A percentile compares a stretch with the other conserved stretches of the same genome.
These are phyloP conservation scores for Lactifluus volemus DNA, from an alignment of 768 basidiomycete genomes.

Conservation along the genomic window DNA sequence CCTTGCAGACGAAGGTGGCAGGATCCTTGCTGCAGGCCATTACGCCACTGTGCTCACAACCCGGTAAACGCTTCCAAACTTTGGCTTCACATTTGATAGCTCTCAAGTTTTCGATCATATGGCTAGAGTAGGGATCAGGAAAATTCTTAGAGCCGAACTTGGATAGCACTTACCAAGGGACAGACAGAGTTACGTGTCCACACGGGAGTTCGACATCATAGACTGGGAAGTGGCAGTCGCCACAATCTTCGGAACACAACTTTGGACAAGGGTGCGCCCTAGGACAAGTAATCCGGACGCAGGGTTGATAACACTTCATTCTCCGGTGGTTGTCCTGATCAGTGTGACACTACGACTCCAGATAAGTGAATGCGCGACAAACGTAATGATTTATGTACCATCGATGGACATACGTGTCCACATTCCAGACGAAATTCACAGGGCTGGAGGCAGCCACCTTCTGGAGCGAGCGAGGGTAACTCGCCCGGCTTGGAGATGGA, in stretches of 20 bases:
- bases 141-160: neutral
- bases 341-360: slow-evolving; percentile 18
- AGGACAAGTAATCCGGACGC: slow-evolving; percentile 19
- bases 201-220: slow-evolving; percentile 23
- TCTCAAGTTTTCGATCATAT: slow-evolving; percentile 20
- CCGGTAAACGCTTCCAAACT: slow-evolving; percentile 24
- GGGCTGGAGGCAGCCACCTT: slow-evolving; percentile 27
- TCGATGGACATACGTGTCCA: slow-evolving; percentile 27
- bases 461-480: slow-evolving; percentile 9
- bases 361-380: neutral
- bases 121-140: slow-evolving; percentile 18
- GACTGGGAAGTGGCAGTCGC: slow-evolving; percentile 24
- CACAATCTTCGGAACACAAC: slow-evolving; percentile 25
- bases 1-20: slow-evolving; percentile 18
- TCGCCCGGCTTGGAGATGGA: slow-evolving; percentile 12
- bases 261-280: slow-evolving; percentile 24
- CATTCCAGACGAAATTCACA: slow-evolving; percentile 25
- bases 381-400: slow-evolving; percentile 13
- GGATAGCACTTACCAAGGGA: slow-evolving; percentile 24
- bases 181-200: slow-evolving; percentile 19
- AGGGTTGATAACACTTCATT: slow-evolving; percentile 22
- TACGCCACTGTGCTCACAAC: slow-evolving; percentile 26
- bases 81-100: slow-evolving; percentile 21
- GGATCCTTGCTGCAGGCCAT: slow-evolving; percentile 21
- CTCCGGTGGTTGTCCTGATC: slow-evolving; percentile 20